A percentile compares a stretch with the other conserved stretches of the same genome.
phyloP scores from a whole-genome alignment of 768 basidiomycete species.

The Pulveroboletus ravenelii region DNA sequence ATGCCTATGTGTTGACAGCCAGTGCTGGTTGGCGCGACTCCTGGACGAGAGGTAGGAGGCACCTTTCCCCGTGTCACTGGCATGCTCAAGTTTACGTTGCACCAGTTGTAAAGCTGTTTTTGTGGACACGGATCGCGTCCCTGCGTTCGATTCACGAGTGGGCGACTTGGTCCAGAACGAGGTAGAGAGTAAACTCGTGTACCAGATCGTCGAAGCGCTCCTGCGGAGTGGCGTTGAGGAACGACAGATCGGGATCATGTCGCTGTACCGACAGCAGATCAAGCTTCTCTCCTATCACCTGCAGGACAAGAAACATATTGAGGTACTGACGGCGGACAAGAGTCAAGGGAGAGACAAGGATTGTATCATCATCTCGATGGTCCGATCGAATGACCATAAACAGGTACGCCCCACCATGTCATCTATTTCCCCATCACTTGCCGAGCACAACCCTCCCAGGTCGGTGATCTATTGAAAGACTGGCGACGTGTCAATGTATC shows the following conservation, averaged over 20 bases:
- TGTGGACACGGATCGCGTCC: conserved; percentile 84
- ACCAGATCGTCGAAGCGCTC: conserved; percentile 66
- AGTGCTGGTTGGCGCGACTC: conserved; percentile 71
- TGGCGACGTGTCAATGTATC: conserved; percentile 97
- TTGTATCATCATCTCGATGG: conserved; percentile 89
- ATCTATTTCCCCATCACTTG: not conserved
- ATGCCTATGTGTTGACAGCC: conserved; percentile 29
- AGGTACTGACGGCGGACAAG: conserved; percentile 88
- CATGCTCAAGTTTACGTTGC: not conserved
- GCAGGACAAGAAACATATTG: conserved; percentile 51
- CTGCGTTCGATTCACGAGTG: conserved; percentile 73
- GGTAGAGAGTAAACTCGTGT: conserved; percentile 65
- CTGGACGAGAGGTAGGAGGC: conserved; percentile 57
- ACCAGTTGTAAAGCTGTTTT: conserved; percentile 82
- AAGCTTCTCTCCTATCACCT: conserved; percentile 76
- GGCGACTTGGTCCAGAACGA: conserved; percentile 91
- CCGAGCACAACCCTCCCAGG: conserved; percentile 37
- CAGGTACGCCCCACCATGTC: conserved; percentile 46
- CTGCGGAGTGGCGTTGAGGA: conserved; percentile 58
- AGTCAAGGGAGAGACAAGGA: conserved; percentile 96
- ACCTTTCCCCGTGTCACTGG: not conserved
- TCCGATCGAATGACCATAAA: conserved; percentile 76
- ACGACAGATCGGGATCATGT: conserved; percentile 80
- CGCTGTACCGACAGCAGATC: conserved; percentile 92
- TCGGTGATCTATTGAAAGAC: conserved; percentile 90